Percentiles rank a stretch among this genome's conserved stretches.
Conservation (phyloP, 2,329 filamentous ascomycete species). For the Sclerotinia spermophila region DNA sequence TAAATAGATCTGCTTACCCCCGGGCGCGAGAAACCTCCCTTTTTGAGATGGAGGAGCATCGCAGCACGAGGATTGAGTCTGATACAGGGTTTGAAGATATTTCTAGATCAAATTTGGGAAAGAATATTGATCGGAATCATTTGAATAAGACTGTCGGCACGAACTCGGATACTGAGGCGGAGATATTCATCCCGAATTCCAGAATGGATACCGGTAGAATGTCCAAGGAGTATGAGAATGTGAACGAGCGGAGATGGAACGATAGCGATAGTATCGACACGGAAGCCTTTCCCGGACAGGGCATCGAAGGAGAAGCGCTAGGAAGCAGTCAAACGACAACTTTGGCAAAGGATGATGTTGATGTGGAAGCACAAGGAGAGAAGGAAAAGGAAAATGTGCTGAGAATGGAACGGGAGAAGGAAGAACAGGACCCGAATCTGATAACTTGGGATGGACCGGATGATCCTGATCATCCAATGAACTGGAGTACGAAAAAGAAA, state of each 20-base stretch:
- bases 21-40: neutral
- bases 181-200: neutral
- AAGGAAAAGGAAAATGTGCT: neutral
- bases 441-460: constrained; percentile 22
- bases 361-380: constrained; percentile 7
- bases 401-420: neutral
- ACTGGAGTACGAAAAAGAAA: constrained; percentile 31
- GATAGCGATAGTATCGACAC: constrained; percentile 11
- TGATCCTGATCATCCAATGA: constrained; percentile 21
- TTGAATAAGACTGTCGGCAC: neutral
- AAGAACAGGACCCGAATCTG: constrained; percentile 19
- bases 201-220: constrained; percentile 1
- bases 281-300: neutral
- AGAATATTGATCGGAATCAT: neutral
- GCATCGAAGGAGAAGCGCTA: neutral
- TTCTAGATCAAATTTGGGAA: neutral
- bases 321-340: constrained; percentile 8
- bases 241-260: neutral
- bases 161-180: neutral
- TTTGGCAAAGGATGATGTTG: constrained; percentile 5
- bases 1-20: neutral
- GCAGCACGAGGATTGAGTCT: neutral
- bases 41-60: neutral
- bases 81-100: neutral
- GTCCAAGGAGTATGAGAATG: neutral